Conservation (phyloP, 768 basidiomycete species). For the Hericium erinaceus region DNA sequence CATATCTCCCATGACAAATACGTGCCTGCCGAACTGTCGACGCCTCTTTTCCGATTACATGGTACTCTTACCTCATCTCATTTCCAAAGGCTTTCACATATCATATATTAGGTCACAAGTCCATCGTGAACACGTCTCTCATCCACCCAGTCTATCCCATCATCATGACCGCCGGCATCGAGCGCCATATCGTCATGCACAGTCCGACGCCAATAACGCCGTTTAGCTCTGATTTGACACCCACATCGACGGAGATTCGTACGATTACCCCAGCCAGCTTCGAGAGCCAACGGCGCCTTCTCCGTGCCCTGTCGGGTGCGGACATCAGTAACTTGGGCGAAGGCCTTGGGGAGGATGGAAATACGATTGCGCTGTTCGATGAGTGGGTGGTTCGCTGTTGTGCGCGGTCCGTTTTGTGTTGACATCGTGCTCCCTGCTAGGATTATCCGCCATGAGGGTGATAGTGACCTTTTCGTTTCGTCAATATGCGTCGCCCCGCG, state of each 20-base stretch:
- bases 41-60: constrained; percentile 49
- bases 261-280: constrained; percentile 24
- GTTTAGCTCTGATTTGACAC: constrained; percentile 31
- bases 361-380: constrained; percentile 61
- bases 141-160: constrained; percentile 66
- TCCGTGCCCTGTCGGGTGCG: constrained; percentile 25
- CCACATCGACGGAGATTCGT: constrained; percentile 41
- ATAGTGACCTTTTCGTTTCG: background rate
- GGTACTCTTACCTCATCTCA: constrained; percentile 28
- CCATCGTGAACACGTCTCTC: constrained; percentile 66
- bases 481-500: background rate
- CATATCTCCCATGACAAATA: constrained; percentile 30
- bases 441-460: background rate
- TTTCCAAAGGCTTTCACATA: background rate
- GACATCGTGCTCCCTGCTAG: background rate
- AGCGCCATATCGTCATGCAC: constrained; percentile 60
- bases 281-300: constrained; percentile 28
- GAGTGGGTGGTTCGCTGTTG: constrained; percentile 32
- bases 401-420: background rate
- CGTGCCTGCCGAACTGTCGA: constrained; percentile 53
- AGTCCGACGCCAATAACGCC: constrained; percentile 51
- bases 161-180: constrained; percentile 64
- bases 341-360: constrained; percentile 32
- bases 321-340: constrained; percentile 21
- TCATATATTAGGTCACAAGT: constrained; percentile 46